phyloP scores from a whole-genome alignment of 2,329 filamentous ascomycete species.

The Pseudogymnoascus sp. region DNA sequence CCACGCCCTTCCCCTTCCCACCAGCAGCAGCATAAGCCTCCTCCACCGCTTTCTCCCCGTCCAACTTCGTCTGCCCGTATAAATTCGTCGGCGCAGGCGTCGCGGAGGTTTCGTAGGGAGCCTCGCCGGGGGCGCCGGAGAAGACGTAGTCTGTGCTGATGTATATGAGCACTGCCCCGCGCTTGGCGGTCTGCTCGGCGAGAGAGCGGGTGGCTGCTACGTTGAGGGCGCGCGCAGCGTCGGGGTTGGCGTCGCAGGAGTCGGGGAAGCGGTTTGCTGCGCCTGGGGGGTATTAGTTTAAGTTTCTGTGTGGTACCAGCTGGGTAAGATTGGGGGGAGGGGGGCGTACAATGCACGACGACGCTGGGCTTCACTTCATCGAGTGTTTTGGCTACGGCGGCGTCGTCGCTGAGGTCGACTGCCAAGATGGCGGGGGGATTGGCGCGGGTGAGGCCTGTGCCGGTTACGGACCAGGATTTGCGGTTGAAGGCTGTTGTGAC shows the following conservation, averaged over 20 bases:
- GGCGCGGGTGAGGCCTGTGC: slow-evolving; percentile 67
- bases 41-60: slow-evolving; percentile 64
- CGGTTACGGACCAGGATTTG: slow-evolving; percentile 60
- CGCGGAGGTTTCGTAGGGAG: slow-evolving; percentile 65
- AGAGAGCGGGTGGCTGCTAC: slow-evolving; percentile 61
- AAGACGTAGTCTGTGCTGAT: slow-evolving; percentile 82
- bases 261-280: slow-evolving; percentile 86
- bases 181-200: slow-evolving; percentile 55
- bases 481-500: slow-evolving; percentile 63
- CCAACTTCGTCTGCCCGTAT: slow-evolving; percentile 67
- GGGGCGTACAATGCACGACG: slow-evolving; percentile 66
- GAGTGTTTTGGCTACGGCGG: slow-evolving; percentile 42
- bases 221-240: slow-evolving; percentile 66
- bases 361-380: slow-evolving; percentile 57
- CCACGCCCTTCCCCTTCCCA: slow-evolving; percentile 50
- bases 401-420: slow-evolving; percentile 25
- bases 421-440: slow-evolving; percentile 57
- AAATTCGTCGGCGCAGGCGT: slow-evolving; percentile 65
- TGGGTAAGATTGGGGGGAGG: not conserved
- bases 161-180: slow-evolving; percentile 60
- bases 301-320: not conserved
- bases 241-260: slow-evolving; percentile 71
- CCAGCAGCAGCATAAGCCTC: slow-evolving; percentile 44
- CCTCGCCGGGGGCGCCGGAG: slow-evolving; percentile 64
- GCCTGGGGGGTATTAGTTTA: slow-evolving; percentile 39